Evolutionary conservation across 139 green algal genomes (phyloP), one percentile per base, ranked within the genome.

Genomic region (Volvox reticuliferus): DNA sequence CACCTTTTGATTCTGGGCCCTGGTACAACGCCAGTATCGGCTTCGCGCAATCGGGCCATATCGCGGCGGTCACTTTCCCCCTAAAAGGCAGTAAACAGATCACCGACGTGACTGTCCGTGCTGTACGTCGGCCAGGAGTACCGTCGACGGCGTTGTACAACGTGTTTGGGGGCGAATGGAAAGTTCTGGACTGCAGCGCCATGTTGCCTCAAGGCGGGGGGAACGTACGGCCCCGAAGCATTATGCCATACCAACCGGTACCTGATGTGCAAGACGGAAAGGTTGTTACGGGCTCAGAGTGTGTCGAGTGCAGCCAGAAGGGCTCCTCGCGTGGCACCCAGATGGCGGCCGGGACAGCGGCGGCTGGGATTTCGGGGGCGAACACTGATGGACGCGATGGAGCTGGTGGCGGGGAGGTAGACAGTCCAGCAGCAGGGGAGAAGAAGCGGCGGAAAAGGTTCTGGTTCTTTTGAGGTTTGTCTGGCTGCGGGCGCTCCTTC

Each of bases 1-100:
- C 78, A 44, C 91, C 91, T 1, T 94, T 85, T 78, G 68, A 37
- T 0, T 16, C 78, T n/a, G 90, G 92, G 5, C 89, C 90, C 5
- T 94, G 92, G 92, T 94, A 94, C 77, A 91, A 94, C 61, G 81
- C 90, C 5, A 86, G 77, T 55, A 93, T 94, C 69, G 92, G 92
- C 24, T 94, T 94, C 65, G 68, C 89, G 62, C 78, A 87, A 30
- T 80, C 78, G 9, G 82, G 92, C 13, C 89, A 86, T 78, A 91
- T 94, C 33, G 92, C 92, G 0, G 50, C 81, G 19, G 87, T 90
- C 89, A 93, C 82, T 0, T 94, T 94, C 35, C 87, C 89, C 65
- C 92, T 94, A 0, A 77, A 90, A 50, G 92, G 92, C 32, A 77
- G 69, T 21, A 62, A 71, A 19, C 92, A 94, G 32, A 93, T 94